These are phyloP conservation scores for Mikania micrantha DNA, from an alignment of 129 eudicot species.

Conservation along the genomic window DNA sequence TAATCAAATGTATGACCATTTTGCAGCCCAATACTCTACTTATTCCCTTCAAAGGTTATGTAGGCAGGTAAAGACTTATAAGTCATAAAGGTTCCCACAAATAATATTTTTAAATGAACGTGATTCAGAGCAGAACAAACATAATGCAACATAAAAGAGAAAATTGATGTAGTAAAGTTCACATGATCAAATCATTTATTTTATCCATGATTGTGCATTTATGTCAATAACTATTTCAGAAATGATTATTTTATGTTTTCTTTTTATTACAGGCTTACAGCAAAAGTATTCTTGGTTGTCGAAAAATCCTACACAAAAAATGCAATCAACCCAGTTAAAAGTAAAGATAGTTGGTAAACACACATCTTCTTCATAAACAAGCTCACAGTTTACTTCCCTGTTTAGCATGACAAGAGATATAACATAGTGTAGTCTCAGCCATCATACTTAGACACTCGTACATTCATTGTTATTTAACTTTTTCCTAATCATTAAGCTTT, in stretches of 20 bases:
- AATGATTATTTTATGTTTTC: neutral
- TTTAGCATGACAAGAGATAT: neutral
- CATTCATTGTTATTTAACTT: neutral
- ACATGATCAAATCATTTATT: neutral
- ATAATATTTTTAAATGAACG: neutral
- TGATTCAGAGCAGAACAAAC: neutral
- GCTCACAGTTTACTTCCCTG: neutral
- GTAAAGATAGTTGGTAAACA: neutral
- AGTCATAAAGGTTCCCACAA: neutral
- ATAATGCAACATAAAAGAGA: neutral
- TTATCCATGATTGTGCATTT: neutral
- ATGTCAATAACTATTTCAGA: neutral
- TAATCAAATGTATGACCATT: neutral
- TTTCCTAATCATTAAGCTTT: neutral
- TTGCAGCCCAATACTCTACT: neutral
- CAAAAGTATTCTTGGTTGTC: neutral
- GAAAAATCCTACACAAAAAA: neutral
- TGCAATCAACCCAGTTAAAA: neutral
- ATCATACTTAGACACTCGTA: neutral
- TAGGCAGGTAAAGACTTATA: neutral
- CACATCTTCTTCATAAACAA: neutral
- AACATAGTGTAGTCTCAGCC: neutral
- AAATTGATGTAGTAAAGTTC: slow-evolving; percentile 1
- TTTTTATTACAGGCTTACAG: neutral
- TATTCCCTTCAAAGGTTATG: neutral